Base-by-base conservation (phyloP, 1,284 basidiomycete genomes). In the Exobasidium cylindrosporum region DNA sequence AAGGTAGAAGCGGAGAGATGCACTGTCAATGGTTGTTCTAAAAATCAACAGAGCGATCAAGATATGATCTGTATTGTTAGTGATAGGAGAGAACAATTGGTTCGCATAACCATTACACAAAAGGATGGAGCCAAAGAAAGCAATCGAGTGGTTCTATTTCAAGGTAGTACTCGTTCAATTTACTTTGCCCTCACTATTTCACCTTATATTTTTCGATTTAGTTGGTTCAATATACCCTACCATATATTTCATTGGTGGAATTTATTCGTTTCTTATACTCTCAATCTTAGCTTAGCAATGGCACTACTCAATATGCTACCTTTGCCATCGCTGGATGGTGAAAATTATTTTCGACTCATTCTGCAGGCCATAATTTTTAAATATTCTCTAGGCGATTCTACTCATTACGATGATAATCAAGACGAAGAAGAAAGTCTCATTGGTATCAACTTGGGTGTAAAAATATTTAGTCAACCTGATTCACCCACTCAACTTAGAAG, bases 281-380 rank as follows among this genome's bases (percentile, higher is more conserved):
- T 64, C 28, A 35, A 57, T 11, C 30, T 61, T 10, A 64, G 64
- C 14, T 26, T 40, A 21, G 57, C 66, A 17, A 49, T 68, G 54
- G 47, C 57, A n/a, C 28, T 67, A 1, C 14, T 67, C 3, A 68
- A 68, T 35, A 68, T 68, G 66, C 54, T 68, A 11, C 66, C 66
- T 3, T 29, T 68, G 6, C 46, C 43, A 3, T 23, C 49, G 0
- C 52, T 68, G 10, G 66, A 68, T 32, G 66, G 66, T 54, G 63
- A 55, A 4, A 29, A 21, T 2, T 55, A 26, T 26, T 44, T 55
- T 31, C 24, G 21, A 24, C 21, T 50, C 47, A 31, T 31, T 10
- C 21, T 50, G 47, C 7, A 40, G 35, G 35, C 10, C 17, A 7
- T 40, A 10, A 17, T 40, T 10, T 40, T 17, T 17, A 7, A 40